Percentiles rank a stretch among this genome's conserved stretches.
These are phyloP conservation scores for Parathielavia hyrcaniae DNA, from an alignment of 495 filamentous ascomycete genomes.

Conservation along the genomic window DNA sequence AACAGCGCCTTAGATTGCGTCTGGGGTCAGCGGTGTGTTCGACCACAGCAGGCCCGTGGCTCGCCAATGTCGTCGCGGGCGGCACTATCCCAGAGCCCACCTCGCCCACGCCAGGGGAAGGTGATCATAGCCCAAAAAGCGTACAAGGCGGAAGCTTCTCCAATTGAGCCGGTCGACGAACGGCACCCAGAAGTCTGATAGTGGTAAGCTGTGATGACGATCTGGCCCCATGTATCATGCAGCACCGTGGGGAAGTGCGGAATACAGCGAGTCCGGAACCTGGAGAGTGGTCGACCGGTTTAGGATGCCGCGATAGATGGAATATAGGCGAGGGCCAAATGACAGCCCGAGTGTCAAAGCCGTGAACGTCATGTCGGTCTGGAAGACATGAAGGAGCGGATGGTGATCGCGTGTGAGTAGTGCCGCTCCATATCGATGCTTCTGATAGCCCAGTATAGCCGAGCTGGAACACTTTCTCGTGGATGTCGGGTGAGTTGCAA, in stretches of 20 bases:
- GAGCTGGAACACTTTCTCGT: neutral
- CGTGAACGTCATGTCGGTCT: neutral
- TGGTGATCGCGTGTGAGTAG: neutral
- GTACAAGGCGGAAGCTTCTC: slow-evolving; percentile 24
- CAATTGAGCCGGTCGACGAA: slow-evolving; percentile 23
- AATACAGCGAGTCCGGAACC: slow-evolving; percentile 2
- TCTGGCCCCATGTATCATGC: slow-evolving; percentile 9
- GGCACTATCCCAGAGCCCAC: slow-evolving; percentile 20
- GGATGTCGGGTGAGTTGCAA: neutral
- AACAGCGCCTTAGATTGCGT: slow-evolving; percentile 28
- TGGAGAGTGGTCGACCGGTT: neutral
- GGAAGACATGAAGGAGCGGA: neutral
- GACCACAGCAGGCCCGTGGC: slow-evolving; percentile 18
- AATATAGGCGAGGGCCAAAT: slow-evolving; percentile 9
- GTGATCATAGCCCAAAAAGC: slow-evolving; percentile 14
- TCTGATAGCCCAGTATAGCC: neutral
- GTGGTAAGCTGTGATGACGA: slow-evolving; percentile 10
- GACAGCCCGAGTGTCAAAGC: slow-evolving; percentile 12
- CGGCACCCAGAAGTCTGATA: slow-evolving; percentile 4
- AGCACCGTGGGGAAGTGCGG: slow-evolving; percentile 1
- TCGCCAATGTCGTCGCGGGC: slow-evolving; percentile 22
- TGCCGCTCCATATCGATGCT: too few relatives aligned
- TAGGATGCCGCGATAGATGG: slow-evolving; percentile 10
- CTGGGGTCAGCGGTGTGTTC: slow-evolving; percentile 15
- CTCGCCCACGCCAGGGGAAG: slow-evolving; percentile 10